Evolutionary conservation across 1,139 yeast species (phyloP), one percentile per base, ranked within the genome.

Genomic region (Zygoascus meyerae): DNA sequence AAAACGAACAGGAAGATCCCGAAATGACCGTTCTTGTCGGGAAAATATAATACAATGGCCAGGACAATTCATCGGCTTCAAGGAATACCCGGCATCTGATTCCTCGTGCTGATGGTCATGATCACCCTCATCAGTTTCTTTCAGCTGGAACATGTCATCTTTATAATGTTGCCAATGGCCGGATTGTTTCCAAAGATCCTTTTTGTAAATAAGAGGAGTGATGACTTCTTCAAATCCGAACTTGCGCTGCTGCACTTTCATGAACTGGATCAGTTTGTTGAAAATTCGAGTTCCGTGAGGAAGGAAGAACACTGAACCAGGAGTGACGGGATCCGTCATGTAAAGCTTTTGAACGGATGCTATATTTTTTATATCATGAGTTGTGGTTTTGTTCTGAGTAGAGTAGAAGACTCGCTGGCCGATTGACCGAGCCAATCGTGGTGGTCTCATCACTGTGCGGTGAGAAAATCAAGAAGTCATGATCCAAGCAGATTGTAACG

Each of bases 31-130:
- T 51, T 89, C 95, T 55, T 85, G 81, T 54, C 81, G 78, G 52
- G 83, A 78, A 70, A 82, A 94, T 55, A 94, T 79, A 49, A 92
- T 65, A 63, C 98, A 94, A 65, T 94, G 99, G 1, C 97, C 97
- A 0, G 99, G 98, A 65, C 98, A 92, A 69, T 92, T 94, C 98
- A 92, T 92, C 21, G 98, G 98, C 65, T 92, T 92, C 52, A 92
- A 72, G 2, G 96, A 96, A 62, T 78, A 86, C 38, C 76, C 80
- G 56, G 79, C 61, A 47, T 71, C 76, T 28, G 57, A 56, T 28
- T 55, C 60, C 51, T 8, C 55, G 40, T n/a, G 37, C 78, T 81
- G 47, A 26, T 69, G 60, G 48, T 57, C 59, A 30, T 57, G 60
- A 29, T 55, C 61, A 26, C 61, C 59, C 38, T 62, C 63, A 29